Percentiles rank a stretch among this genome's conserved stretches.
Conservation (phyloP, 768 basidiomycete species). For the Exsudoporus frostii region DNA sequence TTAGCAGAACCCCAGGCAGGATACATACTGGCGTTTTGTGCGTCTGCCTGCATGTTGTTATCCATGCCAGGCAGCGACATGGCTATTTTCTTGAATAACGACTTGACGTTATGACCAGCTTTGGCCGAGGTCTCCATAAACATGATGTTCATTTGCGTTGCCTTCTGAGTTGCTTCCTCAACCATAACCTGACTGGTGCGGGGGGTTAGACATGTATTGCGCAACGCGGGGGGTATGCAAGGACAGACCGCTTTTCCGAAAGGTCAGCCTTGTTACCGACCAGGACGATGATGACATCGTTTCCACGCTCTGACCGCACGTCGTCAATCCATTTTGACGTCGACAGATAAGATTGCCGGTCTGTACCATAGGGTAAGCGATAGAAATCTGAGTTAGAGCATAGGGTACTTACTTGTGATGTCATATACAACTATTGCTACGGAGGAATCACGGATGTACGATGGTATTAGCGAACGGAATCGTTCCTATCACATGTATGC, state of each 20-base stretch:
- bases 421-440: conserved; percentile 99
- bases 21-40: conserved; percentile 47
- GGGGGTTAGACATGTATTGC: conserved; percentile 3
- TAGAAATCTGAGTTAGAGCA: not conserved
- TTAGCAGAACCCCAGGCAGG: not conserved
- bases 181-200: conserved; percentile 89
- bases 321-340: conserved; percentile 99
- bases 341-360: conserved; percentile 96
- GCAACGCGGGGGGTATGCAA: not conserved
- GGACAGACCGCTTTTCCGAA: conserved; percentile 90
- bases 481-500: conserved; percentile 62
- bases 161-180: conserved; percentile 91
- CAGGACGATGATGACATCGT: conserved; percentile 96
- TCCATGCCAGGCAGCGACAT: conserved; percentile 97
- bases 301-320: conserved; percentile 93
- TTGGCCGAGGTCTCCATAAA: conserved; percentile 99
- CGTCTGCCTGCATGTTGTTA: conserved; percentile 62
- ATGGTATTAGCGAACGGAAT: conserved; percentile 95
- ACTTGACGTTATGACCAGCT: conserved; percentile 98
- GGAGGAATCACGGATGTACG: conserved; percentile 97
- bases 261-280: conserved; percentile 99
- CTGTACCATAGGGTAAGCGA: conserved; percentile 39
- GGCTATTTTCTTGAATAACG: conserved; percentile 98
- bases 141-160: conserved; percentile 90
- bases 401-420: conserved; percentile 78